Evolutionary conservation across 352 stramenopile species (phyloP).

Genomic region (Pythium oligandrum): DNA sequence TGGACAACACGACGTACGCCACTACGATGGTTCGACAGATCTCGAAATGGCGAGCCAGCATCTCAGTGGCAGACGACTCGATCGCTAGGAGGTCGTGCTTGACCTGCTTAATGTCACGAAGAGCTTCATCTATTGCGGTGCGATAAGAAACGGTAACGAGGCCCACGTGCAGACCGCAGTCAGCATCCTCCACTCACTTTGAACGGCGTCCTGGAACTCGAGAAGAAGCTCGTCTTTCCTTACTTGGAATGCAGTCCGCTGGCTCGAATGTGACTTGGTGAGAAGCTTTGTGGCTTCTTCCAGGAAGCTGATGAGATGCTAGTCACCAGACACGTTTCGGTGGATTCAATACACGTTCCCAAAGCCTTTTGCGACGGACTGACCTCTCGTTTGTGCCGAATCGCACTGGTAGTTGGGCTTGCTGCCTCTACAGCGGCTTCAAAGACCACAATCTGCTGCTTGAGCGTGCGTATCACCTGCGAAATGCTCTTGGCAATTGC

Average conservation of each 20-base stretch:
- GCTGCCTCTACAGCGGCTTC: not conserved
- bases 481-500: not conserved
- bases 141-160: not conserved
- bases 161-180: not conserved
- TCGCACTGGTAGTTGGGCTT: not conserved
- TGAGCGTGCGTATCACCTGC: not conserved
- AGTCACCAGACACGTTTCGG: not conserved
- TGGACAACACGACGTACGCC: constrained; percentile 25
- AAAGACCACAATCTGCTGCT: not conserved
- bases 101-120: constrained; percentile 31
- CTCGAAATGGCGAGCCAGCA: constrained; percentile 50
- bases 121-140: constrained; percentile 21
- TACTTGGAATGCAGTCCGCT: constrained; percentile 22
- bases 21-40: constrained; percentile 52
- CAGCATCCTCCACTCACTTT: constrained; percentile 14
- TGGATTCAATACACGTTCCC: too few relatives aligned
- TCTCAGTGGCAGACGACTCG: constrained; percentile 39
- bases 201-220: constrained; percentile 24
- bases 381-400: too few relatives aligned
- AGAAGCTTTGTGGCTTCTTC: constrained; percentile 32
- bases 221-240: constrained; percentile 26
- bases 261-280: constrained; percentile 29
- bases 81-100: constrained; percentile 33
- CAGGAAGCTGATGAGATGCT: constrained; percentile 30
- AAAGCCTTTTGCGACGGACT: too few relatives aligned